These are phyloP conservation scores for Hansenula lynferdii DNA, from an alignment of 1,139 yeast species.

Conservation along the genomic window DNA sequence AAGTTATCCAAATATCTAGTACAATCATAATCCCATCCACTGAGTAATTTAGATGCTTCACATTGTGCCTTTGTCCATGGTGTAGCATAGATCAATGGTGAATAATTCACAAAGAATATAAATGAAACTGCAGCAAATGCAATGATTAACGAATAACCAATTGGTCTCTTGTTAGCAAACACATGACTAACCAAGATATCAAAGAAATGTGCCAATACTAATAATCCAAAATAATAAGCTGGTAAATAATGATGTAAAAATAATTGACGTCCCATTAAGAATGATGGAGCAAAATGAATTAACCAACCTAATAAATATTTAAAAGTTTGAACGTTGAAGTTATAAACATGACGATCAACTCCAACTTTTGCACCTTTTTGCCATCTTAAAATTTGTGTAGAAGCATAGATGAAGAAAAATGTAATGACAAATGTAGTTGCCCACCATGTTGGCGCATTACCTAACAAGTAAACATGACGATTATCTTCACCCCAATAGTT, in stretches of 20 bases:
- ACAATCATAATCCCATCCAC: slow-evolving; percentile 88
- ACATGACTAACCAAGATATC: slow-evolving; percentile 57
- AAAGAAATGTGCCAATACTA: slow-evolving; percentile 77
- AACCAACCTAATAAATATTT: slow-evolving; percentile 78
- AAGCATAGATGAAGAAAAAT: slow-evolving; percentile 49
- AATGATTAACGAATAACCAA: slow-evolving; percentile 41
- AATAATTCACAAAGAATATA: slow-evolving; percentile 55
- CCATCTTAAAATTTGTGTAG: slow-evolving; percentile 64
- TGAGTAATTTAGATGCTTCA: slow-evolving; percentile 50
- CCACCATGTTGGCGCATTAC: slow-evolving; percentile 94
- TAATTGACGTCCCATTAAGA: slow-evolving; percentile 89
- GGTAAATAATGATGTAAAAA: slow-evolving; percentile 93
- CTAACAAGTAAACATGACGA: slow-evolving; percentile 79
- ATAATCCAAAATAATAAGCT: slow-evolving; percentile 81
- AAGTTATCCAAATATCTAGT: slow-evolving; percentile 39
- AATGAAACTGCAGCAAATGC: slow-evolving; percentile 46
- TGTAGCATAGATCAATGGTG: slow-evolving; percentile 76
- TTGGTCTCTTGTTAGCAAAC: slow-evolving; percentile 37
- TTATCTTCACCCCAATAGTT: slow-evolving; percentile 86
- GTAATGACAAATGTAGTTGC: slow-evolving; percentile 55
- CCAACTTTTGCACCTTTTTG: slow-evolving; percentile 56
- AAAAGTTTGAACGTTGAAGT: slow-evolving; percentile 68
- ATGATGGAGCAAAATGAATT: slow-evolving; percentile 82
- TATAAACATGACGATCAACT: slow-evolving; percentile 50
- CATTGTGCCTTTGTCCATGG: slow-evolving; percentile 77